Evolutionary conservation across 805 yeast species (phyloP), one percentile per base, ranked within the genome.

Genomic region (Candida takata): DNA sequence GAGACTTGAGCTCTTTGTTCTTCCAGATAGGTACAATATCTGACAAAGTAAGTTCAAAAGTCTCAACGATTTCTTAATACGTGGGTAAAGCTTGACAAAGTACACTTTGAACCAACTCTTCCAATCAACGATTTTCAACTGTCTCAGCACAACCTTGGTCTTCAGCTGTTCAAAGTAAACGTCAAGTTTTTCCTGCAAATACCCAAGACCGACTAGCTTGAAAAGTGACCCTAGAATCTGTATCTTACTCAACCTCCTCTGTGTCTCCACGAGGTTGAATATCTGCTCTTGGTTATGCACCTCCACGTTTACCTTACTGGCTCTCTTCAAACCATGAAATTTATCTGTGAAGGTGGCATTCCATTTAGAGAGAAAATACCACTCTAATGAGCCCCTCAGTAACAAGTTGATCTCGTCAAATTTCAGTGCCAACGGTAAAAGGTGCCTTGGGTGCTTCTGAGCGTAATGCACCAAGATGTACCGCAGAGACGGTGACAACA

Each of bases 281-380:
- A 66, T 52, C 58, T 56, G 12, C 27, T 44, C 39, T 5, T 32
- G 33, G 34, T 51, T 49, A 9, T 57, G 16, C 64, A 72, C 27
- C 51, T 64, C 38, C 54, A 50, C 51, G 27, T 53, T 51, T 9
- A 42, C 44, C 32, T 48, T 41, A 35, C 59, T 56, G 17, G 65
- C 52, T 24, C 95, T 65, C 52, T 86, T 86, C 44, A 90, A 60
- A 2, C 97, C 97, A 53, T 90, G 90, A 54, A 90, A 90, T 52
- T 84, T 83, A 56, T 90, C 97, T 1, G 95, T 85, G 51, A 90
- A 85, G 3, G 92, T 75, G 0, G 94, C 75, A 49, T 84, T 88
- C 85, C 92, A 84, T 33, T 67, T 65, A 34, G 64, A 70, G 33
- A 90, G 57, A 47, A 79, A 84, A 42, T 72, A 69, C 65, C 77